Conservation (phyloP, 2,329 filamentous ascomycete species). For the Dactylellina parvicollis region DNA sequence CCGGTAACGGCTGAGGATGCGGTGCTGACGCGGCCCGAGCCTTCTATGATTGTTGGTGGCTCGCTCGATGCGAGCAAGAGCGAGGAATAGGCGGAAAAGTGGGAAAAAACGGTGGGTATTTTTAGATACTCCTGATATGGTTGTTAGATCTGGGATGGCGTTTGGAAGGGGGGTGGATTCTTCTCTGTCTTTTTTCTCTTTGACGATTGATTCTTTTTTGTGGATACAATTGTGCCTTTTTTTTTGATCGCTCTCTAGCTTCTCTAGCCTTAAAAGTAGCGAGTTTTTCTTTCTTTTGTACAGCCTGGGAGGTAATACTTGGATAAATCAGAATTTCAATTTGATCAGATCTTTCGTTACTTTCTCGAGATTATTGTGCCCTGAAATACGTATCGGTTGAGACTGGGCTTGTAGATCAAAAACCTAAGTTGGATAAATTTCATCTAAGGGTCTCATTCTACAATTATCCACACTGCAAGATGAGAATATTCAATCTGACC, state of each 20-base stretch:
- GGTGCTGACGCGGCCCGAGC: slow-evolving; percentile 26
- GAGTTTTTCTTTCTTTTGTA: not conserved
- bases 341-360: too few species aligned
- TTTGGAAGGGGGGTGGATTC: slow-evolving; percentile 13
- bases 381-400: too few species aligned
- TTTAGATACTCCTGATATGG: slow-evolving; percentile 6
- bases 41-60: slow-evolving; percentile 33
- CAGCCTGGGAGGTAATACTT: not conserved
- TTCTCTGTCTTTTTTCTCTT: not conserved
- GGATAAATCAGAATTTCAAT: too few species aligned
- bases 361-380: too few species aligned
- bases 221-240: slow-evolving; percentile 3
- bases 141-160: slow-evolving; percentile 40
- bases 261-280: not conserved
- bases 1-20: slow-evolving; percentile 21
- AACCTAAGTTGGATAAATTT: too few species aligned
- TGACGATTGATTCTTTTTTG: not conserved
- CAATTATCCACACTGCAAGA: too few species aligned
- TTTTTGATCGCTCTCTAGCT: not conserved
- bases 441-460: too few species aligned
- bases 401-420: too few species aligned
- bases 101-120: not conserved
- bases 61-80: slow-evolving; percentile 16
- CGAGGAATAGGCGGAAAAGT: slow-evolving; percentile 8
- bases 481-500: too few species aligned